These are phyloP conservation scores for Bonia amplexicaulis DNA, from an alignment of 176 grass and related monocot genomes.

Conservation along the genomic window DNA sequence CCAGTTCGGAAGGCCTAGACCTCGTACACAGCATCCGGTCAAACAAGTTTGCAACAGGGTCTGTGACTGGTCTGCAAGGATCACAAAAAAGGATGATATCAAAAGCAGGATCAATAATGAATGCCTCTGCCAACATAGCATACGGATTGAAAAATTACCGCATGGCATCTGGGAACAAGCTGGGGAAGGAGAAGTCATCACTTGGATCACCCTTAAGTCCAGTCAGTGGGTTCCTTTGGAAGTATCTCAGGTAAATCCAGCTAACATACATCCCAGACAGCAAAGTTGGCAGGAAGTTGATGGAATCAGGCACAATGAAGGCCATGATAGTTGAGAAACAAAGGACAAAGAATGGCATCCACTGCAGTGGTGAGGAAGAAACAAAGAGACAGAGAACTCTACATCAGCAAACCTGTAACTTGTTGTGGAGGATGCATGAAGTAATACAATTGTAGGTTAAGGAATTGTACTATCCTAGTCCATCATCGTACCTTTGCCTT, in stretches of 20 bases:
- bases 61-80: conserved; percentile 68
- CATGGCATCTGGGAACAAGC: conserved; percentile 91
- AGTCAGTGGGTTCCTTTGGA: conserved; percentile 85
- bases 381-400: background rate
- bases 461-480: background rate
- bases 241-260: conserved; percentile 97
- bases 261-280: conserved; percentile 91
- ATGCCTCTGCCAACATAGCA: background rate
- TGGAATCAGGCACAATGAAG: conserved; percentile 79
- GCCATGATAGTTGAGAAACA: conserved; percentile 82
- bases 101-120: background rate
- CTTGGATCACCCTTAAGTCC: conserved; percentile 92
- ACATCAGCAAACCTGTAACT: conserved; percentile 4
- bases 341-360: conserved; percentile 89
- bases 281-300: conserved; percentile 89
- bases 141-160: conserved; percentile 35
- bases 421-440: background rate
- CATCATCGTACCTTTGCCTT: conserved; percentile 81
- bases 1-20: conserved; percentile 54
- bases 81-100: background rate
- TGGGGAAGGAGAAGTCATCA: conserved; percentile 94
- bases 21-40: conserved; percentile 68
- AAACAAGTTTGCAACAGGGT: conserved; percentile 78
- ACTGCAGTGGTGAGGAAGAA: conserved; percentile 37
- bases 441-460: background rate